Base-by-base conservation (phyloP, 345 rosid species). In the Populus alba region DNA sequence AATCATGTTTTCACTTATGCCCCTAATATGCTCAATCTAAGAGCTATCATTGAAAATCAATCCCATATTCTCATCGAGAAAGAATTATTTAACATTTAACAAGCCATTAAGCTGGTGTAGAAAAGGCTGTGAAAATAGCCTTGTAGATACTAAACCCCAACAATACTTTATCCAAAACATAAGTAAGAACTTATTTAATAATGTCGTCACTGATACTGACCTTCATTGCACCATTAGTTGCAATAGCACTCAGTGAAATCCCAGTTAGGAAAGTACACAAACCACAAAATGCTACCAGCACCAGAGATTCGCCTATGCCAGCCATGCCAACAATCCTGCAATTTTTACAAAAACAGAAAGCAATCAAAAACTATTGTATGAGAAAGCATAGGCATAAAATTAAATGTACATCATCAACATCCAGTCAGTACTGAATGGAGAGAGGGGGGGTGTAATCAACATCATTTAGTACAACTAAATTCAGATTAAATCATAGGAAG, bases 161-260 rank as follows among this genome's bases (percentile, higher is more conserved):
- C 65, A 25, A 70, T 38, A 31, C 13, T 45, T 20, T 37, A 1
- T 33, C n/a, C 18, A 75, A 65, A 80, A 8, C 22, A 12, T 37
- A 17, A 11, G 43, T 20, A 10, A 23, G 27, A 71, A 43, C 35
- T 16, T 13, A 47, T 51, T 8, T 47, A 33, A 61, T 33, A 16
- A n/a, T 63, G 71, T 17, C n/a, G 23, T 37, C 1, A 2, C 20
- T 43, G 47, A 43, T 43, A 43, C 47, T 43, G 82, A 97, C 99
- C 98, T 97, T 97, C 99, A 97, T 97, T 73, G 99, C 99, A 72
- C 99, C 99, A 89, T 97, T 97, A 66, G 99, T 97, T 62, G 99
- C 99, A 87, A 97, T 97, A 69, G 99, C 99, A 87, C 99, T 94
- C 83, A 97, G 80, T 25, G 99, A 97, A 81, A 97, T 90, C 84